Evolutionary conservation across 2,329 filamentous ascomycete genomes (phyloP).

Genomic region (Ceratocystis albifundus): DNA sequence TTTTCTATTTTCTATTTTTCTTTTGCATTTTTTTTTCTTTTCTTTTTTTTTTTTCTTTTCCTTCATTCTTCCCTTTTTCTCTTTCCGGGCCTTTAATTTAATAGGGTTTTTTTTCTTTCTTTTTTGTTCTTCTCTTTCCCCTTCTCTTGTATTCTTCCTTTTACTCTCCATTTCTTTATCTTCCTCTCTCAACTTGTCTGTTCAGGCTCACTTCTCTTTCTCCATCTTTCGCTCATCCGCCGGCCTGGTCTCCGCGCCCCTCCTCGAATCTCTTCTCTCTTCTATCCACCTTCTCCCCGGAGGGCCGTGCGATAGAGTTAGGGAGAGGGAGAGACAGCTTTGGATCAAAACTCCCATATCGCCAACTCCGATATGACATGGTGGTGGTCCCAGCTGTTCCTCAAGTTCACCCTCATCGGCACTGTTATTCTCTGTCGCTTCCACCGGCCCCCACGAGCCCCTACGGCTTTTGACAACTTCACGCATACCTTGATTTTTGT

Average conservation of each 20-base stretch:
- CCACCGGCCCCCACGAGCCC: conserved; percentile 24
- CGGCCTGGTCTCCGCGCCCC: background rate
- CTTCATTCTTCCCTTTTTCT: background rate
- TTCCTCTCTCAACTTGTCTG: background rate
- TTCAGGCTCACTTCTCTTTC: background rate
- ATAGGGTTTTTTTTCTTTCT: background rate
- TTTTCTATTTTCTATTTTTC: background rate
- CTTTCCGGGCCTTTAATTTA: background rate
- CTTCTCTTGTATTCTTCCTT: background rate
- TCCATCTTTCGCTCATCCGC: background rate
- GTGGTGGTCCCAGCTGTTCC: conserved; percentile 22
- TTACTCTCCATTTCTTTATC: background rate
- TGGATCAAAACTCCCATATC: background rate
- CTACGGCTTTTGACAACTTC: conserved; percentile 24
- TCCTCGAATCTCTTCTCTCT: background rate
- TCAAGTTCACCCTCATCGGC: conserved; percentile 24
- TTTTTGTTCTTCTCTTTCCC: background rate
- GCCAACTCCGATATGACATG: conserved; percentile 19
- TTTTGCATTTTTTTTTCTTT: background rate
- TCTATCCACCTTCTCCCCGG: background rate
- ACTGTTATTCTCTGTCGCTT: conserved; percentile 24
- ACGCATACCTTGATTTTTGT: conserved; percentile 24
- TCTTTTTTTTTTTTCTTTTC: background rate
- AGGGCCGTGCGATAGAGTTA: background rate
- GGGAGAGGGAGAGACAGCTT: background rate